A percentile compares a stretch with the other conserved stretches of the same genome.
Conservation (phyloP, 2,329 filamentous ascomycete genomes). For the Fonsecaea monophora region DNA sequence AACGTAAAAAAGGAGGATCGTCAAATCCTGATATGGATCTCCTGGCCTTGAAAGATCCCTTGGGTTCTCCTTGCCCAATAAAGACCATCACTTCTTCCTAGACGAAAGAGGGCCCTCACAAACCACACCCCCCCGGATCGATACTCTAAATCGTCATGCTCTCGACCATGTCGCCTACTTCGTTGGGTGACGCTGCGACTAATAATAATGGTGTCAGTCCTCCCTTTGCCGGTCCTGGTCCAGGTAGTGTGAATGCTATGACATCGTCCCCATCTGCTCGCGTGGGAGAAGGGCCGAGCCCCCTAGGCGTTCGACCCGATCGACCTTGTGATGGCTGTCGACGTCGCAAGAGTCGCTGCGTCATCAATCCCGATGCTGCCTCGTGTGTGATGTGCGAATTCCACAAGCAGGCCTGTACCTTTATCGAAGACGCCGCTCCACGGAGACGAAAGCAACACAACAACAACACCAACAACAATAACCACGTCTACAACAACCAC, state of each 20-base stretch:
- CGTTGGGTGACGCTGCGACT: conserved; percentile 26
- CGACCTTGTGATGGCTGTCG: conserved; percentile 40
- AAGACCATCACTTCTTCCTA: conserved; percentile 20
- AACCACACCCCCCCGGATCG: no score
- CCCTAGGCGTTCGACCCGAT: conserved; percentile 26
- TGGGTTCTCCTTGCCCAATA: conserved; percentile 20
- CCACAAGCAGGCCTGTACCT: conserved; percentile 40
- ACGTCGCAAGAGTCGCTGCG: conserved; percentile 39
- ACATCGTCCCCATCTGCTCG: conserved; percentile 23
- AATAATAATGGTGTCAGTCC: conserved; percentile 3
- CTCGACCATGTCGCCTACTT: conserved; percentile 29
- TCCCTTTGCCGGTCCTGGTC: conserved; percentile 15
- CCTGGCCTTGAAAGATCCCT: neutral
- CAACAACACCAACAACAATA: conserved; percentile 4
- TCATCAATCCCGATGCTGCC: conserved; percentile 31
- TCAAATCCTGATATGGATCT: conserved; percentile 10
- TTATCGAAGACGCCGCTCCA: conserved; percentile 39
- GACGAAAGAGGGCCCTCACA: neutral
- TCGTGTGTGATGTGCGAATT: conserved; percentile 38
- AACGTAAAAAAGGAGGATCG: neutral
- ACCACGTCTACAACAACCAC: neutral
- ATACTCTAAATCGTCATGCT: conserved; percentile 30
- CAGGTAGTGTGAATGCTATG: conserved; percentile 26
- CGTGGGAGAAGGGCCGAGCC: conserved; percentile 22
- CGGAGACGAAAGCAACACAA: conserved; percentile 33